Conservation (phyloP, 2,329 filamentous ascomycete species). For the Lachnellula occidentalis region DNA sequence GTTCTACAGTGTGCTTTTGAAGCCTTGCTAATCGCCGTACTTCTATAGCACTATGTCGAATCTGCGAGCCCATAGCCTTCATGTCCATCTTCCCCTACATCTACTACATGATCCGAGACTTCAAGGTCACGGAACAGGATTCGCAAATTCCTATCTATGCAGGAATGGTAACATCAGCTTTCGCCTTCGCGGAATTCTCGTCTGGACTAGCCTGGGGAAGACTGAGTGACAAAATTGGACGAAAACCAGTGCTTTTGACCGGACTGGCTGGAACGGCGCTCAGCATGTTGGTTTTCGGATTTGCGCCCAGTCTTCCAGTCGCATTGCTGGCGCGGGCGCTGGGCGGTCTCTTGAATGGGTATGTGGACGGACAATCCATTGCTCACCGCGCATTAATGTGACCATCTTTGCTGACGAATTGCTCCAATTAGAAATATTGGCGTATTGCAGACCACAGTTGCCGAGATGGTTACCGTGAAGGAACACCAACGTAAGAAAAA, state of each 20-base stretch:
- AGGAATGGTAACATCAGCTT: conserved; percentile 92
- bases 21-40: background rate
- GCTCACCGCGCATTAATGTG: background rate
- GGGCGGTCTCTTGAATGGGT: conserved; percentile 90
- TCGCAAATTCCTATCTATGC: conserved; percentile 85
- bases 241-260: conserved; percentile 85
- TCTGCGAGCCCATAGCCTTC: conserved; percentile 98
- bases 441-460: conserved; percentile 90
- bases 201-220: conserved; percentile 91
- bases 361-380: conserved; percentile 33
- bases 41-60: conserved; percentile 73
- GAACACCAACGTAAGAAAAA: conserved; percentile 77
- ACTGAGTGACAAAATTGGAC: conserved; percentile 83
- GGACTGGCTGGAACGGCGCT: conserved; percentile 88
- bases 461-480: conserved; percentile 87
- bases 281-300: conserved; percentile 90
- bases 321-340: conserved; percentile 84
- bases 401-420: conserved; percentile 11
- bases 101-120: conserved; percentile 94
- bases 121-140: conserved; percentile 73
- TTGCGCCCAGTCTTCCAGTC: conserved; percentile 73
- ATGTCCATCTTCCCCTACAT: conserved; percentile 99
- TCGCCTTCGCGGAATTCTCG: conserved; percentile 91
- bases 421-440: conserved; percentile 69
- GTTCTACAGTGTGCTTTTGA: background rate